Conservation (phyloP, 2,329 filamentous ascomycete genomes). For the Neopestalotiopsis sp. region DNA sequence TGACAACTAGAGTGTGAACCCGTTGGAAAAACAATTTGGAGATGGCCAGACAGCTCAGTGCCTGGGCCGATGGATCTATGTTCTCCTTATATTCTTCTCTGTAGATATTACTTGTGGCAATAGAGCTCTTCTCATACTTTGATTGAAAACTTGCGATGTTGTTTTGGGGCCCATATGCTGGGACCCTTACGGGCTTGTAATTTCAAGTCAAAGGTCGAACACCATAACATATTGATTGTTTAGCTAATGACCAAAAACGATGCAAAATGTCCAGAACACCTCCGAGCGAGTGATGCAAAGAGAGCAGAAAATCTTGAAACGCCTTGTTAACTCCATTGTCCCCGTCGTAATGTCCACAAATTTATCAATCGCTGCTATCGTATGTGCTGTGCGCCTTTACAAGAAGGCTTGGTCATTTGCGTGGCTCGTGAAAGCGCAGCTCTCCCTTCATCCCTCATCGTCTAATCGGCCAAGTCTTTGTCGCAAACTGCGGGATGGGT, state of each 20-base stretch:
- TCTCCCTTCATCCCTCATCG: background rate
- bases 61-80: background rate
- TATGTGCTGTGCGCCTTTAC: background rate
- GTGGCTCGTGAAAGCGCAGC: background rate
- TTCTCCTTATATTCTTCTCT: background rate
- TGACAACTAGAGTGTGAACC: background rate
- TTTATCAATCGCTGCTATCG: background rate
- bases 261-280: background rate
- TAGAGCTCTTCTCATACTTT: too few relatives aligned
- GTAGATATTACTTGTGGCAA: background rate
- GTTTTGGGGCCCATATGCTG: too few relatives aligned
- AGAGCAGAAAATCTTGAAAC: background rate
- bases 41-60: too few relatives aligned
- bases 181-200: too few relatives aligned
- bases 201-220: background rate
- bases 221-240: background rate
- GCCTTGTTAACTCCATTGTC: conserved; percentile 3
- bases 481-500: background rate
- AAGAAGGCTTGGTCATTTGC: background rate
- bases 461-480: background rate
- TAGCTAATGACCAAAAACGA: background rate
- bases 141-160: too few relatives aligned
- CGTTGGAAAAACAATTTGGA: too few relatives aligned
- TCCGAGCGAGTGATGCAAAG: conserved; percentile 10
- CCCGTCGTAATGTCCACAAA: background rate